Evolutionary conservation across 2,329 filamentous ascomycete species (phyloP), one percentile per base, ranked within the genome.

Genomic region (Bertia moriformis): DNA sequence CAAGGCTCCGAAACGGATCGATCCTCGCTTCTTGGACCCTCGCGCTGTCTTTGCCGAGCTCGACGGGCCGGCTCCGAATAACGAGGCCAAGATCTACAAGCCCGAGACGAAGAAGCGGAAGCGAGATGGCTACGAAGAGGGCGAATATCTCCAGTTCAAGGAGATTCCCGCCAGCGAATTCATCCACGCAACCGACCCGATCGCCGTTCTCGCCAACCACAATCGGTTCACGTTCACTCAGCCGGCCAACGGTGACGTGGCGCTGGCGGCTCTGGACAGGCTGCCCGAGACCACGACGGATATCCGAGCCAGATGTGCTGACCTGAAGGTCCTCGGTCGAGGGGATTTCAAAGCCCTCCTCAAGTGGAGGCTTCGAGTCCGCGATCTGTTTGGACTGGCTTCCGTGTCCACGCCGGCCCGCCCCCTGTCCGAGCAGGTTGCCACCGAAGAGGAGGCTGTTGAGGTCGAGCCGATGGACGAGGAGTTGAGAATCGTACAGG

Each of bases 41-140:
- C 76, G 77, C 46, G 76, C 83, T 41, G 91, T 96, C 19, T 98
- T 98, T 53, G 88, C 88, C 22, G 91, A 98, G 57, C 65, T 95
- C n/a, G 67, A 80, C 20, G 84, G 83, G 41, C 76, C 83, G 2
- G 82, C 80, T 0, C 86, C 87, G 1, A 98, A 96, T 59, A 93
- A 96, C 49, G 91, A 98, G 58, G 91, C 91, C 29, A 94, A 93
- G 57, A 91, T 98, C 2, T 98, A 89, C 67, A 95, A 98, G 47
- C 91, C 91, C 0, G 91, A 98, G 55, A 69, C 85, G 53, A 98
- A 96, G 71, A 98, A 95, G 74, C 70, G 91, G 42, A 96, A 95
- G 73, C 72, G 91, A 66, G 89, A 93, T 36, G 91, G 91, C 67
- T 98, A 98, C 48, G 89, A 96, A 48, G 91, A 98, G 59, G 89